A percentile compares a stretch with the other conserved stretches of the same genome.
Evolutionary conservation across 1,284 basidiomycete species (phyloP).

Genomic region (Melampsora occidentalis): DNA sequence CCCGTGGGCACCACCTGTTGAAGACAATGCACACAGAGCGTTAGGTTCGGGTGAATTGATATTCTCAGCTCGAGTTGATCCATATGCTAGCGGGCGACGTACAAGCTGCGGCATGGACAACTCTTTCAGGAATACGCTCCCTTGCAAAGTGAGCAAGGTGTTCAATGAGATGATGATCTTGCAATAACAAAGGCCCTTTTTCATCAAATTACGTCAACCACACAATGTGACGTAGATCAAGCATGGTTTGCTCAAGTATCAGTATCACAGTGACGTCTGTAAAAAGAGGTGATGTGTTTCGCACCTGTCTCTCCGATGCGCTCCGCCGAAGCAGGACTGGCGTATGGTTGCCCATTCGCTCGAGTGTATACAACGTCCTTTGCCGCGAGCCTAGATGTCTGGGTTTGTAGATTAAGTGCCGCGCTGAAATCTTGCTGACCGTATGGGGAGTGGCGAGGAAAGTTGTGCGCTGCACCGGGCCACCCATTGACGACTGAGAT

Average conservation of each 20-base stretch:
- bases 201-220: too few species aligned
- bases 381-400: slow-evolving; percentile 9
- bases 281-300: not conserved
- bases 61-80: too few species aligned
- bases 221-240: too few species aligned
- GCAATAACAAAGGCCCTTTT: not conserved
- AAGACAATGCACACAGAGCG: slow-evolving; percentile 60
- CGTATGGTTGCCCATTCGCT: slow-evolving; percentile 47
- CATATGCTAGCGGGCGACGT: not conserved
- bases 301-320: slow-evolving; percentile 24
- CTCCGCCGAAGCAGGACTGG: slow-evolving; percentile 46
- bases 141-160: slow-evolving; percentile 84
- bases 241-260: too few species aligned
- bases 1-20: slow-evolving; percentile 76
- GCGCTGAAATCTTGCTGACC: slow-evolving; percentile 1
- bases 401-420: not conserved
- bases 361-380: slow-evolving; percentile 46
- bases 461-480: too few species aligned
- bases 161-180: slow-evolving; percentile 60
- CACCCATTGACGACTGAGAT: too few species aligned
- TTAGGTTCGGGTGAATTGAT: slow-evolving; percentile 59
- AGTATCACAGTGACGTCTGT: too few species aligned
- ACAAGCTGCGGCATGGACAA: slow-evolving; percentile 74
- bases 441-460: too few species aligned
- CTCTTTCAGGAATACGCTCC: slow-evolving; percentile 70